A percentile compares a stretch with the other conserved stretches of the same genome.
Conservation (phyloP, 768 basidiomycete species). For the Rhodotorula toruloides region DNA sequence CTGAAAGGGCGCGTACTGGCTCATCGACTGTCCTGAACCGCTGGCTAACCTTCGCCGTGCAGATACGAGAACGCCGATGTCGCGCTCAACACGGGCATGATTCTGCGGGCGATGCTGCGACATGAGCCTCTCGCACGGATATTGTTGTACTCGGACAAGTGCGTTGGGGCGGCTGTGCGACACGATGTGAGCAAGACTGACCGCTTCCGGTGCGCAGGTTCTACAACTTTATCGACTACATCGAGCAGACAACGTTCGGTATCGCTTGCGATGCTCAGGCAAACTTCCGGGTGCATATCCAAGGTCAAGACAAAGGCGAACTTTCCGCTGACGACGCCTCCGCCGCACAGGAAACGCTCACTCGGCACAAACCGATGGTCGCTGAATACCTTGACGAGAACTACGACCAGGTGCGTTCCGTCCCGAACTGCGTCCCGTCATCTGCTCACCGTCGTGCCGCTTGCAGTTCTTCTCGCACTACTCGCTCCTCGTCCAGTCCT, state of each 20-base stretch:
- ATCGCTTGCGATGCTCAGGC: conserved; percentile 97
- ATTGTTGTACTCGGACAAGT: conserved; percentile 89
- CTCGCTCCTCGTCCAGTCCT: conserved; percentile 82
- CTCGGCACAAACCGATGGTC: conserved; percentile 96
- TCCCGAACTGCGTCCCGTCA: background rate
- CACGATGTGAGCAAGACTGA: too few relatives aligned
- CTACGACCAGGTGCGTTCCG: conserved; percentile 73
- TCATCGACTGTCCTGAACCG: background rate
- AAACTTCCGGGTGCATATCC: conserved; percentile 64
- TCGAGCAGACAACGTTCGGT: conserved; percentile 95
- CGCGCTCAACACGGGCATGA: conserved; percentile 96
- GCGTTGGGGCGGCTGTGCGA: too few relatives aligned
- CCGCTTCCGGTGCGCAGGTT: conserved; percentile 64
- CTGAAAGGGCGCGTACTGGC: conserved; percentile 57
- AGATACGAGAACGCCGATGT: conserved; percentile 93
- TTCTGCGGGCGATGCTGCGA: conserved; percentile 90
- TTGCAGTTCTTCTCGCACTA: conserved; percentile 89
- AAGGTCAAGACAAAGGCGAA: too few relatives aligned
- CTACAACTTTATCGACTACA: conserved; percentile 92
- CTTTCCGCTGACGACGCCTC: background rate
- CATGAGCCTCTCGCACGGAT: conserved; percentile 88
- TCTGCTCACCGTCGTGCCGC: background rate
- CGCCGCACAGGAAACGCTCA: conserved; percentile 67
- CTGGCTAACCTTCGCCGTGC: background rate
- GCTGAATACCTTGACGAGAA: conserved; percentile 94